Conservation (phyloP, 2,329 filamentous ascomycete genomes). For the Botrytis cinerea region DNA sequence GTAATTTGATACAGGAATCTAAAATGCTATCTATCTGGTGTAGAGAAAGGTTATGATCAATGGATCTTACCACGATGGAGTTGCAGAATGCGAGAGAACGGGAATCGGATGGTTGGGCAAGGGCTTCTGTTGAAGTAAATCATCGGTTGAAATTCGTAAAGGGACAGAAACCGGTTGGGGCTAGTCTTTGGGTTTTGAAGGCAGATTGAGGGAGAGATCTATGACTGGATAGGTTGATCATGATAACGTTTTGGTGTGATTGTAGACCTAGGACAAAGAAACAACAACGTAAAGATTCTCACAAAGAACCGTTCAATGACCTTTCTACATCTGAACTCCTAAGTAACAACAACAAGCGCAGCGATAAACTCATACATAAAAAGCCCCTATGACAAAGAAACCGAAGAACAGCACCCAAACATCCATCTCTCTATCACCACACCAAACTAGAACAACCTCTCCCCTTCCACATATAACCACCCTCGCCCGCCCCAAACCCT, state of each 20-base stretch:
- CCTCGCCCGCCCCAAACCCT: background rate
- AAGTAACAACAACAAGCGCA: too few species aligned
- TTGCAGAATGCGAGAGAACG: constrained; percentile 42
- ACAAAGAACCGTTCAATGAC: background rate
- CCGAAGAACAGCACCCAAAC: background rate
- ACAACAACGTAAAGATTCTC: background rate
- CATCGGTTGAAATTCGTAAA: constrained; percentile 25
- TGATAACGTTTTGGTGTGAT: background rate
- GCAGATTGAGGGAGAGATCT: background rate
- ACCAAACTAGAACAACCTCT: background rate
- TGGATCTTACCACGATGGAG: constrained; percentile 43
- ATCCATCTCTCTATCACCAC: rapidly evolving
- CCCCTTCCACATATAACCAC: background rate
- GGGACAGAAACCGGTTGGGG: background rate
- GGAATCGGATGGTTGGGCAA: constrained; percentile 41
- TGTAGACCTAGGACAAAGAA: background rate
- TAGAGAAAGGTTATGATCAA: constrained; percentile 16
- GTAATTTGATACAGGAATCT: constrained; percentile 17
- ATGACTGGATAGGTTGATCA: background rate
- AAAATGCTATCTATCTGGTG: background rate
- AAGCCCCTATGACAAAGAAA: background rate
- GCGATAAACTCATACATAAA: too few species aligned
- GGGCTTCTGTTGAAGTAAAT: constrained; percentile 37
- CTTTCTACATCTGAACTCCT: background rate
- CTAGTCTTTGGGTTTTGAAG: constrained; percentile 10